Percentiles rank a stretch among this genome's conserved stretches.
These are phyloP conservation scores for Capronia americana DNA, from an alignment of 2,329 filamentous ascomycete species.

Conservation along the genomic window DNA sequence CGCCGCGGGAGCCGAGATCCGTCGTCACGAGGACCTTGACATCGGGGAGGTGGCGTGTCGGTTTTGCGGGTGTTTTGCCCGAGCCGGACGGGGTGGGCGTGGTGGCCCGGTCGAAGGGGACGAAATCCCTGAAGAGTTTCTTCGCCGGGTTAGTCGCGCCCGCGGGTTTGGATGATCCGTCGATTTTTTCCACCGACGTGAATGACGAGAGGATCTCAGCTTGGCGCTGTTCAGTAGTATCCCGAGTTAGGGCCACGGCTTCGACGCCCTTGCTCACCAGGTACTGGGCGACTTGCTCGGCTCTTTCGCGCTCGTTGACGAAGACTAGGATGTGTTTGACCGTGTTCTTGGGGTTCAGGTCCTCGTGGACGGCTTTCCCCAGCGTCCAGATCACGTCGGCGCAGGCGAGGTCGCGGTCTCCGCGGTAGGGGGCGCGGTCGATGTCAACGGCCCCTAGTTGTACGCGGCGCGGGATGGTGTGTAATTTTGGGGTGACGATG, in stretches of 20 bases:
- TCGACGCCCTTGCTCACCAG: conserved; percentile 86
- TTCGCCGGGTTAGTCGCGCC: conserved; percentile 26
- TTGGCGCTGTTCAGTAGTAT: conserved; percentile 78
- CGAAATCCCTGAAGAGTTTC: conserved; percentile 44
- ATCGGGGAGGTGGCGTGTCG: conserved; percentile 67
- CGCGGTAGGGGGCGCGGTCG: conserved; percentile 87
- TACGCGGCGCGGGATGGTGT: conserved; percentile 92
- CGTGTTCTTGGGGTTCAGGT: conserved; percentile 53
- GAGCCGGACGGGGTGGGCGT: conserved; percentile 44
- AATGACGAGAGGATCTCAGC: conserved; percentile 79
- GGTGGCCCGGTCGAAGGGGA: conserved; percentile 49
- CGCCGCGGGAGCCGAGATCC: conserved; percentile 88
- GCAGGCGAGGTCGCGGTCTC: conserved; percentile 91
- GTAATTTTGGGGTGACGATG: conserved; percentile 92
- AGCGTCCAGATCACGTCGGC: conserved; percentile 95
- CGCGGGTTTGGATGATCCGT: conserved; percentile 33
- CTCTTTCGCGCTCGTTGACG: conserved; percentile 93
- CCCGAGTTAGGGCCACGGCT: conserved; percentile 81
- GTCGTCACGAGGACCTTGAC: conserved; percentile 94
- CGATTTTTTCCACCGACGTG: conserved; percentile 53
- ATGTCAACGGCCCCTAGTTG: conserved; percentile 93
- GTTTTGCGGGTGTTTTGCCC: conserved; percentile 32
- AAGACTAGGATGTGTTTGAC: conserved; percentile 91
- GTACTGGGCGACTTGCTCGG: conserved; percentile 78
- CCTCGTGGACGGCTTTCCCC: conserved; percentile 74